phyloP scores from a whole-genome alignment of 2,329 filamentous ascomycete genomes.

The Paecilomyces sp. region DNA sequence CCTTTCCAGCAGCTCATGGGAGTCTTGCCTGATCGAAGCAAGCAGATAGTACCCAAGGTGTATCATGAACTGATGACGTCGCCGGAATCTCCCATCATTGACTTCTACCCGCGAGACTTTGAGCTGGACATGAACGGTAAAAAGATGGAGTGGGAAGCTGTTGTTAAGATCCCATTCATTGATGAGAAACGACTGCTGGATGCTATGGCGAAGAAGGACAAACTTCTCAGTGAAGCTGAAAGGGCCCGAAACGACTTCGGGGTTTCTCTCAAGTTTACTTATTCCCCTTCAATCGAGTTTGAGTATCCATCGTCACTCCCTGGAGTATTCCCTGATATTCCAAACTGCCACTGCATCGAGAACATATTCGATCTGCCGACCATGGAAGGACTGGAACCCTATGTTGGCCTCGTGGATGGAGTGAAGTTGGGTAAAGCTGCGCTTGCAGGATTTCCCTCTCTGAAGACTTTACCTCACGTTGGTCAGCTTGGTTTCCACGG shows the following conservation, averaged over 20 bases:
- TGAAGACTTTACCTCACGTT: slow-evolving; percentile 78
- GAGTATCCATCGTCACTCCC: slow-evolving; percentile 80
- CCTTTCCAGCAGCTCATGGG: slow-evolving; percentile 98
- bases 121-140: slow-evolving; percentile 99
- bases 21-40: slow-evolving; percentile 92
- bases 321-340: slow-evolving; percentile 83
- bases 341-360: slow-evolving; percentile 81
- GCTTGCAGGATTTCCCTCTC: slow-evolving; percentile 86
- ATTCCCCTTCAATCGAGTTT: slow-evolving; percentile 68
- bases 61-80: slow-evolving; percentile 94
- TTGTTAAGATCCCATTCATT: slow-evolving; percentile 98
- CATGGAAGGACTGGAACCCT: slow-evolving; percentile 80
- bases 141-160: slow-evolving; percentile 99
- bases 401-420: slow-evolving; percentile 75
- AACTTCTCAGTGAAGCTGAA: slow-evolving; percentile 69
- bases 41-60: slow-evolving; percentile 81
- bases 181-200: slow-evolving; percentile 77
- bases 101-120: slow-evolving; percentile 97
- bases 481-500: slow-evolving; percentile 79
- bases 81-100: slow-evolving; percentile 82
- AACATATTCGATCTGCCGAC: slow-evolving; percentile 94
- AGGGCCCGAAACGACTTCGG: slow-evolving; percentile 82
- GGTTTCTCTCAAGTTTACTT: slow-evolving; percentile 87
- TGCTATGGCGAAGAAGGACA: slow-evolving; percentile 81
- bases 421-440: slow-evolving; percentile 74